phyloP scores from a whole-genome alignment of 768 basidiomycete species.

The Amanita thiersii region DNA sequence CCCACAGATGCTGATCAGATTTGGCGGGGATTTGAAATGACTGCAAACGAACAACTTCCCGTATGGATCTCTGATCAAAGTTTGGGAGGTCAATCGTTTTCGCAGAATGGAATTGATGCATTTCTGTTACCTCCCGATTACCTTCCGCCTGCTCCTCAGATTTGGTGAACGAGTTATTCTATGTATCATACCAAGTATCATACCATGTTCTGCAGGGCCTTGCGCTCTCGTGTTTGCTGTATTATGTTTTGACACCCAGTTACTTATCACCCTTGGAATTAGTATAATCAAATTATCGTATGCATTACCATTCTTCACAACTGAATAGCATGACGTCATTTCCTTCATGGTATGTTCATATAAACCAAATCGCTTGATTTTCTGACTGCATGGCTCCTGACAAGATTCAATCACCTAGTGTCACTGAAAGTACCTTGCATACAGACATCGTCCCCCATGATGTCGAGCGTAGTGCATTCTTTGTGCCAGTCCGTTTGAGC shows the following conservation, averaged over 20 bases:
- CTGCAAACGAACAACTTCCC: conserved; percentile 67
- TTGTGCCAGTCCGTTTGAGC: not conserved
- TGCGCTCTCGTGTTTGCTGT: conserved; percentile 8
- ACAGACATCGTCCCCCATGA: too few species aligned
- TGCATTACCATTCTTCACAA: not conserved
- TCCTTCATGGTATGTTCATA: too few species aligned
- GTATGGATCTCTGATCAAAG: conserved; percentile 85
- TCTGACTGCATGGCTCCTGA: too few species aligned
- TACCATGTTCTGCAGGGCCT: too few species aligned
- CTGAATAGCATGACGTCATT: not conserved
- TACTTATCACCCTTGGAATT: too few species aligned
- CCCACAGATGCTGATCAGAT: conserved; percentile 55
- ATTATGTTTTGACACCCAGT: conserved; percentile 4
- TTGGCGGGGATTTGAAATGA: conserved; percentile 68
- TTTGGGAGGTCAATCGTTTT: conserved; percentile 66
- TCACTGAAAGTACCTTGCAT: too few species aligned
- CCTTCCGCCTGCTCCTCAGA: conserved; percentile 62
- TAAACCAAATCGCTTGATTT: too few species aligned
- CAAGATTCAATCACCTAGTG: too few species aligned
- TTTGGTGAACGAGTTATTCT: conserved; percentile 45
- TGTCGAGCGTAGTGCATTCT: not conserved
- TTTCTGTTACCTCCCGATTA: conserved; percentile 75
- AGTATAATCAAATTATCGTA: not conserved
- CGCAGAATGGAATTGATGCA: conserved; percentile 79
- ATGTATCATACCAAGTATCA: conserved; percentile 5